Percentiles rank a stretch among this genome's conserved stretches.
Evolutionary conservation across 352 stramenopile species (phyloP).

Genomic region (Poterioochromonas sp.): DNA sequence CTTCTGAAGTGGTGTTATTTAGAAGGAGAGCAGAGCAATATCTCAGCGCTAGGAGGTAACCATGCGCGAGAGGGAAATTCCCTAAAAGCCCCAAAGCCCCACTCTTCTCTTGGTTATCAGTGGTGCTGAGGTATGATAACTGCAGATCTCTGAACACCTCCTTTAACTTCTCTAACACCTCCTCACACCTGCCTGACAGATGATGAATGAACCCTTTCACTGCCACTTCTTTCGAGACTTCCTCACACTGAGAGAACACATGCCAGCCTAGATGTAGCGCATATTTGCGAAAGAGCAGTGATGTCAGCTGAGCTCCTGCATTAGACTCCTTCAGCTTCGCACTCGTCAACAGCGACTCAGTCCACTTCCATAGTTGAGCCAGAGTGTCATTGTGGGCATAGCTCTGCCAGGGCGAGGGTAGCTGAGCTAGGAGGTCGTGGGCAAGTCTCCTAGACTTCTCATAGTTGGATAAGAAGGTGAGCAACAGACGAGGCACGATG

Average conservation of each 20-base stretch:
- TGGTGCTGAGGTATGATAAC: neutral
- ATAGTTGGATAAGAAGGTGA: neutral
- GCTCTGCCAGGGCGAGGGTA: neutral
- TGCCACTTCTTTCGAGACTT: neutral
- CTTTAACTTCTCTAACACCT: neutral
- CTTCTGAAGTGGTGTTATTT: neutral
- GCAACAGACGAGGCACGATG: neutral
- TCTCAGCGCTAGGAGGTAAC: neutral
- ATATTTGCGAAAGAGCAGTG: neutral
- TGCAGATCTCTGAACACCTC: neutral
- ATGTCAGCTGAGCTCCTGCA: neutral
- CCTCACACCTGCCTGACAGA: neutral
- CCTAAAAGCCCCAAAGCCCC: neutral
- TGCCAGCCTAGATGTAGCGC: neutral
- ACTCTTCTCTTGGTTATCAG: neutral
- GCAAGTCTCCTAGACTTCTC: neutral
- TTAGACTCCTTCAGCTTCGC: conserved; percentile 13
- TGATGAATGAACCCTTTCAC: neutral
- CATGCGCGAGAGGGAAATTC: neutral
- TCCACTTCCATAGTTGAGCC: neutral
- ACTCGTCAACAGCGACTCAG: neutral
- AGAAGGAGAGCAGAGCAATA: neutral
- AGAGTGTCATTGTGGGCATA: neutral
- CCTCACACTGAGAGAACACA: neutral
- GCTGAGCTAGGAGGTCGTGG: neutral